A percentile compares a stretch with the other conserved stretches of the same genome.
These are phyloP conservation scores for Cordyceps javanica DNA, from an alignment of 2,329 filamentous ascomycete genomes.

Conservation along the genomic window DNA sequence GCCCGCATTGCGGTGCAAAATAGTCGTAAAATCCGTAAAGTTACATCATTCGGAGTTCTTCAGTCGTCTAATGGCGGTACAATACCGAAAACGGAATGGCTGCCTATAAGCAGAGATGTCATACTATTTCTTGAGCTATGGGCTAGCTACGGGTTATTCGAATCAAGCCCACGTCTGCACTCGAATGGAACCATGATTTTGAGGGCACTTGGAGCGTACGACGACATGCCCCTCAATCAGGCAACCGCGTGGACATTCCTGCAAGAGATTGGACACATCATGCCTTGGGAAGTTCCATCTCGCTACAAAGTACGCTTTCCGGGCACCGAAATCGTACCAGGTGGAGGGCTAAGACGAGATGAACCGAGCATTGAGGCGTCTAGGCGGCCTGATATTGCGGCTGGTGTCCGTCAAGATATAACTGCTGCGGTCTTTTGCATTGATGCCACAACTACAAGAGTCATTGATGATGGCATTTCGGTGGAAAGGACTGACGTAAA, in stretches of 20 bases:
- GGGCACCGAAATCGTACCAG: constrained; percentile 35
- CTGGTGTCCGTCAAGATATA: constrained; percentile 45
- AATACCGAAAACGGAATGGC: constrained; percentile 23
- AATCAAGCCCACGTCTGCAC: constrained; percentile 45
- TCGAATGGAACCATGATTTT: constrained; percentile 60
- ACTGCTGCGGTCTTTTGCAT: constrained; percentile 64
- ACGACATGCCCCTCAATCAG: constrained; percentile 33
- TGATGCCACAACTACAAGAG: constrained; percentile 57
- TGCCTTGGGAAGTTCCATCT: constrained; percentile 63
- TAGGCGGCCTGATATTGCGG: constrained; percentile 38
- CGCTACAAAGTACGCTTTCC: constrained; percentile 56
- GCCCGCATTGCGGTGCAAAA: constrained; percentile 45
- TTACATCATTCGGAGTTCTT: constrained; percentile 44
- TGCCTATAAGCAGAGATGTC: constrained; percentile 37
- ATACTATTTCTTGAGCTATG: constrained; percentile 66
- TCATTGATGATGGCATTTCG: constrained; percentile 77
- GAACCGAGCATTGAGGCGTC: constrained; percentile 28
- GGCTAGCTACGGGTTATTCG: constrained; percentile 52
- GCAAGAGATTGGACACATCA: constrained; percentile 67
- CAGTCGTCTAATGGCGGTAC: constrained; percentile 22
- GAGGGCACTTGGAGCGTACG: constrained; percentile 55
- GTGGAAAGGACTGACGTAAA: constrained; percentile 50
- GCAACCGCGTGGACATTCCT: constrained; percentile 58
- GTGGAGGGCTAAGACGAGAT: constrained; percentile 35
- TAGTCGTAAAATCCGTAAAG: constrained; percentile 43